Base-by-base conservation (phyloP, 148 eudicot species). In the Cornus suecica region DNA sequence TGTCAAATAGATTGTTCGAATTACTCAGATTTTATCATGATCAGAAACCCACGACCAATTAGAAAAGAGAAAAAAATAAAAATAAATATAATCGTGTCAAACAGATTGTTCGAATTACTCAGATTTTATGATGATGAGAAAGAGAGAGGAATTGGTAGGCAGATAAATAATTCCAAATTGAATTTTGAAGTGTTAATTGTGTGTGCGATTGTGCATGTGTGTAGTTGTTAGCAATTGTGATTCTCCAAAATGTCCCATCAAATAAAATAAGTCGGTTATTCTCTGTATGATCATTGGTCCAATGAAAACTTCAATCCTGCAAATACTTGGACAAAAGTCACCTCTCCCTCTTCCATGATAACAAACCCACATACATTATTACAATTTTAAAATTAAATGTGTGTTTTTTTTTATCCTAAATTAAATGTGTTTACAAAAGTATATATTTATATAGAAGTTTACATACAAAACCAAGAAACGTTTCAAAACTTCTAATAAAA, bases 201-300 rank as follows among this genome's bases (percentile, higher is more conserved):
- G 42, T 32, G 37, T 8, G 37, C 7, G 48, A n/a, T n/a, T n/a
- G n/a, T n/a, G n/a, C n/a, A n/a, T n/a, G n/a, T n/a, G n/a, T n/a
- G n/a, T n/a, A 24, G 75, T 68, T 54, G 52, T 25, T 32, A 63
- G 30, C 66, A 13, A 72, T 41, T 6, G 67, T 60, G 75, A 72
- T 61, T 68, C 66, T 60, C 60, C 60, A 69, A 60, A 68, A 69
- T 69, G 79, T 76, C 73, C 68, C 73, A 69, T 76, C 79, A 68
- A 68, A 69, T 58, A 69, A 68, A 68, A 58, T 45, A 66, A 41
- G 73, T 69, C 52, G 72, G 71, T 61, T 66, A 60, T 68, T 56
- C 28, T 34, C 27, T 68, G 54, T 68, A 67, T 68, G 22, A 54
- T 68, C 24, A 69, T 76, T 69, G 77, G 77, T 62, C 70, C 71